phyloP scores from a whole-genome alignment of 805 yeast genomes.

The Nakazawaea populi region DNA sequence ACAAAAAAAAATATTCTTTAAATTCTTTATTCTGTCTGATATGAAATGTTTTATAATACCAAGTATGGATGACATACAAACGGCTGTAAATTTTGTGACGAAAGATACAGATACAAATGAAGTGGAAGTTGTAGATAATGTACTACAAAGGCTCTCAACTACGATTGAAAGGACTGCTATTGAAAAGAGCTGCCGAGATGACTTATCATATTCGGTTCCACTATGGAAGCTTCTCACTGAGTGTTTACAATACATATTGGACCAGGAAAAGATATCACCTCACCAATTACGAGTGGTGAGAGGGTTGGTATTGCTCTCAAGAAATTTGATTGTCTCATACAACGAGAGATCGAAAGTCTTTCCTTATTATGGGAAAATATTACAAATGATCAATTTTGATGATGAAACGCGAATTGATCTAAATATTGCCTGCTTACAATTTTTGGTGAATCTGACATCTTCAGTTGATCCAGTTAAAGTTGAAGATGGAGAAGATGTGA shows the following conservation, averaged over 20 bases:
- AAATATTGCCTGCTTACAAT: constrained; percentile 5
- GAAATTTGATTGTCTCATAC: constrained; percentile 19
- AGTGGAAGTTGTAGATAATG: not conserved
- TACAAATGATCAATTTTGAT: not conserved
- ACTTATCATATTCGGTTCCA: not conserved
- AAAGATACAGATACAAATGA: not conserved
- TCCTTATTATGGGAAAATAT: not conserved
- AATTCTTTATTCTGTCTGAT: too few relatives aligned
- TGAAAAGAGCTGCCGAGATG: not conserved
- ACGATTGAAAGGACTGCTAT: constrained; percentile 11
- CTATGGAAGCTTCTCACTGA: not conserved
- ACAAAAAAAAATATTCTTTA: too few relatives aligned
- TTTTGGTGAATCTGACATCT: constrained; percentile 8
- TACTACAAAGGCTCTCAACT: constrained; percentile 13
- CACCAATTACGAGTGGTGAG: constrained; percentile 15
- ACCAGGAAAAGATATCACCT: constrained; percentile 1
- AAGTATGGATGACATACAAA: too few relatives aligned
- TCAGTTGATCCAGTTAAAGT: constrained; percentile 6
- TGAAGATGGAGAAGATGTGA: constrained; percentile 7
- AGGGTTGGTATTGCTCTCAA: constrained; percentile 17
- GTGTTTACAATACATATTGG: not conserved
- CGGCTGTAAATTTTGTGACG: too few relatives aligned
- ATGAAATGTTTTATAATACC: too few relatives aligned
- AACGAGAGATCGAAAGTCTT: not conserved
- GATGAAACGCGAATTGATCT: not conserved